Conservation (phyloP, 1,139 yeast genomes). For the Zygoascus hellenicus region DNA sequence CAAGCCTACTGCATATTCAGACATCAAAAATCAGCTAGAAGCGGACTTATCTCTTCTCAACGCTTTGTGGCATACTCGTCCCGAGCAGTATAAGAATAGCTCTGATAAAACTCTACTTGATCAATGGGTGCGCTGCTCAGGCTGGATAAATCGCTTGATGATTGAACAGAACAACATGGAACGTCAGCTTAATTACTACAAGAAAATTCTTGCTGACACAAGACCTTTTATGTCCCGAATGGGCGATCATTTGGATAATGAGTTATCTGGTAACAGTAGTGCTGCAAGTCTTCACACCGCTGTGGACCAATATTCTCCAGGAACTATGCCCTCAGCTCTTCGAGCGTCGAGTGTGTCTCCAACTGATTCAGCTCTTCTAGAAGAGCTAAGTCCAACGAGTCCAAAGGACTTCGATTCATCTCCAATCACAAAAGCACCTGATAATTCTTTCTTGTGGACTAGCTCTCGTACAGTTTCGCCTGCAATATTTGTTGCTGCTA, state of each 20-base stretch:
- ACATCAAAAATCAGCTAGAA: background rate
- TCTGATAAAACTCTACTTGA: conserved; percentile 1
- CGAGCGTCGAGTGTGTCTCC: too few relatives aligned
- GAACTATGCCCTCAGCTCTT: too few relatives aligned
- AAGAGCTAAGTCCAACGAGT: too few relatives aligned
- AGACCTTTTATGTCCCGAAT: too few relatives aligned
- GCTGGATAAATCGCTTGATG: conserved; percentile 9
- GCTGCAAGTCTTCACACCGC: too few relatives aligned
- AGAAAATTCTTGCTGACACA: too few relatives aligned
- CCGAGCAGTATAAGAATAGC: conserved; percentile 2
- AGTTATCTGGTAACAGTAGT: too few relatives aligned
- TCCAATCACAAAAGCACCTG: too few relatives aligned
- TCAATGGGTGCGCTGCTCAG: conserved; percentile 9
- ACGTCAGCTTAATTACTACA: background rate
- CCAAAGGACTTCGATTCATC: too few relatives aligned
- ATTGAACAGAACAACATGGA: conserved; percentile 6
- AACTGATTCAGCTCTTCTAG: too few relatives aligned
- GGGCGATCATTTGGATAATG: too few relatives aligned
- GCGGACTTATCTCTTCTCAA: conserved; percentile 3
- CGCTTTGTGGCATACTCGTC: conserved; percentile 4
- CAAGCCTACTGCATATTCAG: conserved; percentile 1
- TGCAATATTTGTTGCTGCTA: conserved; percentile 22
- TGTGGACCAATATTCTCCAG: too few relatives aligned
- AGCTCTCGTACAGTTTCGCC: conserved; percentile 18
- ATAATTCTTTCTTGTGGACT: background rate